These are phyloP conservation scores for Rubus parviflorus DNA, from an alignment of 306 rosid species.

Conservation along the genomic window DNA sequence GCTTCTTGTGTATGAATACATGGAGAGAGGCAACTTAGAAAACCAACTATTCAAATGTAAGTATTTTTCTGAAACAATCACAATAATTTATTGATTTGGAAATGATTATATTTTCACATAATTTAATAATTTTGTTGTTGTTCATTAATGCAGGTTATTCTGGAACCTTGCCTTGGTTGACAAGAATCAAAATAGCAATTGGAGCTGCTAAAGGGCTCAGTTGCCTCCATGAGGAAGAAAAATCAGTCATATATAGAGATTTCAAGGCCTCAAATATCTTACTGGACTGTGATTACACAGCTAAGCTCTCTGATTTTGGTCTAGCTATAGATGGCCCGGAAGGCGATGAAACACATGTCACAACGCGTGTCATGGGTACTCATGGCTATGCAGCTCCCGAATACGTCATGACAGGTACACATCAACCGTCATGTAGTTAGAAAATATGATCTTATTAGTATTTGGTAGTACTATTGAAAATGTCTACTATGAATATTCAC, in stretches of 20 bases:
- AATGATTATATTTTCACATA: background rate
- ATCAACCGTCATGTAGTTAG: background rate
- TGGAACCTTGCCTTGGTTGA: constrained; percentile 85
- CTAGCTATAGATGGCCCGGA: constrained; percentile 81
- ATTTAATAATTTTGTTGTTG: background rate
- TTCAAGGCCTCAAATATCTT: constrained; percentile 84
- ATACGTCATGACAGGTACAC: constrained; percentile 73
- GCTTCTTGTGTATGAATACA: constrained; percentile 86
- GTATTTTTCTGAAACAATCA: background rate
- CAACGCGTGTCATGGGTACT: constrained; percentile 82
- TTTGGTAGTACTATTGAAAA: background rate
- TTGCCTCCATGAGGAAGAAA: constrained; percentile 86
- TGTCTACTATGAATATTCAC: background rate
- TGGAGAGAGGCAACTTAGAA: constrained; percentile 78
- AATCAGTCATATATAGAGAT: constrained; percentile 82
- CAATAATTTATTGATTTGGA: background rate
- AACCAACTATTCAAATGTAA: constrained; percentile 62
- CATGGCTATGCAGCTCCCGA: constrained; percentile 96
- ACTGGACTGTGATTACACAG: constrained; percentile 64
- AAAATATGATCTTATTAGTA: background rate
- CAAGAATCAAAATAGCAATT: constrained; percentile 78
- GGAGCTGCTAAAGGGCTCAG: constrained; percentile 88
- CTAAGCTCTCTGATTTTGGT: constrained; percentile 92
- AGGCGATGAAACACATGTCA: constrained; percentile 62
- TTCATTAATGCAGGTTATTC: constrained; percentile 58